Evolutionary conservation across 1,284 basidiomycete species (phyloP).

Genomic region (Trametes pubescens): DNA sequence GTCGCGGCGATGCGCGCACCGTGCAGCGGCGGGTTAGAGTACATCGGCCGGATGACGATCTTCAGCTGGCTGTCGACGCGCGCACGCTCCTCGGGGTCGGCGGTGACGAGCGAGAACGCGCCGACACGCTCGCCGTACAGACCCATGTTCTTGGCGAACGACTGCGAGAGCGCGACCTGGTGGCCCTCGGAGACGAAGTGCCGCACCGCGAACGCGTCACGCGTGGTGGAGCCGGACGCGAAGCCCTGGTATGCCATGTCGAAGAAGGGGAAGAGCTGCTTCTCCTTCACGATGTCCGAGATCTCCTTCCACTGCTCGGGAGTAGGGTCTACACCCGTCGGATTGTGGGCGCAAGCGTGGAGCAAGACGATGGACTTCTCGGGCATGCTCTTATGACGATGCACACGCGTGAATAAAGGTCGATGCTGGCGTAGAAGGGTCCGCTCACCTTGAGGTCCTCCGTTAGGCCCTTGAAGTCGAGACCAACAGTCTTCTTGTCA

Average conservation of each 20-base stretch:
- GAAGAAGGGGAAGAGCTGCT: conserved; percentile 91
- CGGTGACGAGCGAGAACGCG: conserved; percentile 88
- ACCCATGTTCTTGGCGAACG: conserved; percentile 99
- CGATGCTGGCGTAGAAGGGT: not conserved
- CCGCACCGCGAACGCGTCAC: conserved; percentile 94
- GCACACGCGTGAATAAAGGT: not conserved
- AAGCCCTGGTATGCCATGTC: conserved; percentile 99
- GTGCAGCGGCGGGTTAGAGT: conserved; percentile 98
- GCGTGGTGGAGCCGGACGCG: conserved; percentile 88
- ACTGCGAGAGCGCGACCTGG: conserved; percentile 88
- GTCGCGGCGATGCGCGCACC: conserved; percentile 92
- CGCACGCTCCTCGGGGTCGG: conserved; percentile 83
- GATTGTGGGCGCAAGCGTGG: conserved; percentile 97
- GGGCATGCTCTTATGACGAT: conserved; percentile 66
- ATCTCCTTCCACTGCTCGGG: conserved; percentile 94
- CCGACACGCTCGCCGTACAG: conserved; percentile 98
- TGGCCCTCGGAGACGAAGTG: conserved; percentile 93
- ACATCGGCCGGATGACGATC: conserved; percentile 97
- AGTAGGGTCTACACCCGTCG: conserved; percentile 97
- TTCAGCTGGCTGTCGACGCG: conserved; percentile 94
- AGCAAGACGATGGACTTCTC: conserved; percentile 85
- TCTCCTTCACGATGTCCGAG: conserved; percentile 88
- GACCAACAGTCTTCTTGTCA: conserved; percentile 91
- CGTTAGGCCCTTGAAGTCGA: conserved; percentile 94
- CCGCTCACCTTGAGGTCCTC: conserved; percentile 76